Evolutionary conservation across 2,329 filamentous ascomycete species (phyloP).

Genomic region (Pseudohalonectria lignicola): DNA sequence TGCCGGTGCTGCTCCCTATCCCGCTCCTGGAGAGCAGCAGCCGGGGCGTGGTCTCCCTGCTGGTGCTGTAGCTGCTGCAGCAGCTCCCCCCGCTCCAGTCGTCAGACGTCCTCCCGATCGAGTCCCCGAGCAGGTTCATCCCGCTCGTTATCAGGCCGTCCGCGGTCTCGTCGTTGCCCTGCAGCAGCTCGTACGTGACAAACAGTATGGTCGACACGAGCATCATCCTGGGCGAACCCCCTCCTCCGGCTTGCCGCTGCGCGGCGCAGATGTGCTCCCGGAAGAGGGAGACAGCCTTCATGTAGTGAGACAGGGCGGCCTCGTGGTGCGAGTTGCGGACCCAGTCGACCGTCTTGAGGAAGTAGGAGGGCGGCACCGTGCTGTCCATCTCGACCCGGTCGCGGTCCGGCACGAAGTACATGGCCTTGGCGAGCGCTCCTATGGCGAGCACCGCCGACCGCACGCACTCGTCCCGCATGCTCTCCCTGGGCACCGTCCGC

Average conservation of each 20-base stretch:
- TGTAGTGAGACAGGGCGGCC: conserved; percentile 7
- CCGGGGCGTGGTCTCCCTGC: neutral
- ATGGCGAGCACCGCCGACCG: conserved; percentile 5
- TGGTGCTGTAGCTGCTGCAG: neutral
- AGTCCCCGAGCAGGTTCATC: conserved; percentile 10
- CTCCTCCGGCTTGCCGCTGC: neutral
- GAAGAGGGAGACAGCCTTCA: conserved; percentile 7
- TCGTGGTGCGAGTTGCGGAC: conserved; percentile 4
- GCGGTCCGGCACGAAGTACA: neutral
- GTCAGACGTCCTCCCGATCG: neutral
- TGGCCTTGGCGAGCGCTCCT: neutral
- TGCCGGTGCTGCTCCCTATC: neutral
- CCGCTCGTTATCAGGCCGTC: conserved; percentile 7
- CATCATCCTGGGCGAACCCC: conserved; percentile 6
- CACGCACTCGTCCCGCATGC: conserved; percentile 2
- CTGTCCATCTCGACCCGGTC: neutral
- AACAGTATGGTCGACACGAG: conserved; percentile 10
- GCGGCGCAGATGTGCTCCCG: conserved; percentile 5
- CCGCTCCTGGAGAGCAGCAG: no score
- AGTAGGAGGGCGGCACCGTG: neutral
- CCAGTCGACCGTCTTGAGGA: no score
- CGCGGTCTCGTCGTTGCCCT: conserved; percentile 7
- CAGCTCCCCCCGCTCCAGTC: neutral
- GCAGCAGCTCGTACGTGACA: conserved; percentile 9
- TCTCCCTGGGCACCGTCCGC: conserved; percentile 2